Evolutionary conservation across 495 filamentous ascomycete species (phyloP), one percentile per base, ranked within the genome.

Genomic region (Aspergillus avenaceus): DNA sequence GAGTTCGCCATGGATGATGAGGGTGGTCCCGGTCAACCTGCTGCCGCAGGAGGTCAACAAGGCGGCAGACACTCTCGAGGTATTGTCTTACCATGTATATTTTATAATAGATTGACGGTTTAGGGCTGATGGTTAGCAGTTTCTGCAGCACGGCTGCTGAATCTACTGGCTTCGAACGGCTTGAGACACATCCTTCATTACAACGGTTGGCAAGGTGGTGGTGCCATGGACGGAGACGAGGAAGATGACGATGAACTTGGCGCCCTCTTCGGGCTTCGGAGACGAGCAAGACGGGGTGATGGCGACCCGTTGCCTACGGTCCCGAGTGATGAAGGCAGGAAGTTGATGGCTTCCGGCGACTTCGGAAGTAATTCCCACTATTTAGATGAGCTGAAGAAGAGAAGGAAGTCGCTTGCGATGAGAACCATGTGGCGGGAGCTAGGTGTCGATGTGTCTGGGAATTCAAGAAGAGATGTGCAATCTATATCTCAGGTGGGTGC

Each of bases 351-450:
- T 22, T 83, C 84, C 13, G 91, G 91, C 1, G 73, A 72, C 4
- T 96, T 95, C 60, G 91, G 91, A 4, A 73, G 73, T 18, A 84
- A 79, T 46, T 73, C 81, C 41, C 63, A 72, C 37, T 74, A 75
- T 18, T 63, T 70, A 25, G 77, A 73, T 54, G 79, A 59, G 36
- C 65, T 63, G 8, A 75, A 69, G 43, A 80, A 72, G 47, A 72
- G 79, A 31, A 85, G 84, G 62, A 81, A 80, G 52, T 75, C 60
- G 13, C 63, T 95, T 11, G 78, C 86, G 12, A 76, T 75, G 26
- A 79, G 83, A 22, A 65, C 96, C 12, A 79, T 97, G 47, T 84
- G 86, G 62, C 80, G 93, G 40, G 91, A 96, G 66, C 63, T 96
- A 18, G 91, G 90, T 0, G 52, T 84, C 28, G 79, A 80, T 34